Evolutionary conservation across 208 protist species (phyloP).

Genomic region (Wallacemonas sp.): DNA sequence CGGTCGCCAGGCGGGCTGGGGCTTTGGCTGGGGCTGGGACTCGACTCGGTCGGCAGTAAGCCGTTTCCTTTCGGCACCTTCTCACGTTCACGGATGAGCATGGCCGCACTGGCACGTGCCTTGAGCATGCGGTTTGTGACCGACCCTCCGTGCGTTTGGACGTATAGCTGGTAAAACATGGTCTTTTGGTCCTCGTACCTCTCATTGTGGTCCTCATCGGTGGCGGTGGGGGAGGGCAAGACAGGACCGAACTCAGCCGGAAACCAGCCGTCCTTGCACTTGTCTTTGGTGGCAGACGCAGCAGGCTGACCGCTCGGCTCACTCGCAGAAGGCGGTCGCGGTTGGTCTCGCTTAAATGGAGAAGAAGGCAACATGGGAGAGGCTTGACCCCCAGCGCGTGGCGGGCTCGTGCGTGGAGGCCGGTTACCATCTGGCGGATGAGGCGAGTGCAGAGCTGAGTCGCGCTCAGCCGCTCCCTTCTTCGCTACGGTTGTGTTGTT

Average conservation of each 20-base stretch:
- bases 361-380: too few relatives aligned
- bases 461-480: neutral
- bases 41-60: too few relatives aligned
- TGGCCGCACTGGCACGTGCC: neutral
- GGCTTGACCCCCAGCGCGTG: neutral
- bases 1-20: neutral
- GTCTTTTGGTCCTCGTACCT: constrained; percentile 3
- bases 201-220: neutral
- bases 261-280: neutral
- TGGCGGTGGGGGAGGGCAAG: neutral
- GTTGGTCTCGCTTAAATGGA: too few relatives aligned
- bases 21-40: too few relatives aligned
- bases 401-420: neutral
- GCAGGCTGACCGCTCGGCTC: too few relatives aligned
- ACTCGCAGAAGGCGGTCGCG: too few relatives aligned
- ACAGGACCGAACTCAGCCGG: constrained; percentile 10
- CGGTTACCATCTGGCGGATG: neutral
- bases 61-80: neutral
- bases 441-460: neutral
- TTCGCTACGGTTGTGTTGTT: too few relatives aligned
- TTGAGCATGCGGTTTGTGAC: constrained; percentile 1
- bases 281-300: too few relatives aligned
- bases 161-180: constrained; percentile 9
- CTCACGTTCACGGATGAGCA: constrained; percentile 5
- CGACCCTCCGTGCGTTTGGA: constrained; percentile 8